These are phyloP conservation scores for Lipomyces yamanashiensis DNA, from an alignment of 805 yeast species.

Conservation along the genomic window DNA sequence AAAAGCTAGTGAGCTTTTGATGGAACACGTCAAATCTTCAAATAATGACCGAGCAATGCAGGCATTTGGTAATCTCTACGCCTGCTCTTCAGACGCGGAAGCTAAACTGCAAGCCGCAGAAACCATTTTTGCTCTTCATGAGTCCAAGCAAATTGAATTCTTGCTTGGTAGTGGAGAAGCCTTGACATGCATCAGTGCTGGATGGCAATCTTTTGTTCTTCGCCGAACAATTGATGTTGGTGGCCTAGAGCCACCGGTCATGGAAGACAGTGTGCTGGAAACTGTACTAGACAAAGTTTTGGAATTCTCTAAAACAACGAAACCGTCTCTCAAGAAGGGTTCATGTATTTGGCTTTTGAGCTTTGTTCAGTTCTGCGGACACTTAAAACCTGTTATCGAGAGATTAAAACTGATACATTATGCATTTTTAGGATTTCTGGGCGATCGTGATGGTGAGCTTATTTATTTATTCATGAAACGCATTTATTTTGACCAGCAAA, in stretches of 20 bases:
- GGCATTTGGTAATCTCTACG: constrained; percentile 60
- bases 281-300: constrained; percentile 57
- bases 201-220: constrained; percentile 71
- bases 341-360: constrained; percentile 87
- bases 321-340: constrained; percentile 71
- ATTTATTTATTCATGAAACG: not conserved
- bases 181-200: constrained; percentile 67
- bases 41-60: constrained; percentile 62
- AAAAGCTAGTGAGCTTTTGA: constrained; percentile 22
- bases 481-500: not conserved
- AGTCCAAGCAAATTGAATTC: constrained; percentile 73
- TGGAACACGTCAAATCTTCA: constrained; percentile 49
- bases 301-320: constrained; percentile 60
- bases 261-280: constrained; percentile 37
- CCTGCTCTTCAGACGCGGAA: constrained; percentile 43
- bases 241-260: constrained; percentile 3
- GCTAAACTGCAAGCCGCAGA: constrained; percentile 46
- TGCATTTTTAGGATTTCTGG: constrained; percentile 75
- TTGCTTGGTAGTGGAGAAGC: constrained; percentile 86
- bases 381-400: constrained; percentile 48
- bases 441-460: constrained; percentile 66
- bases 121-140: constrained; percentile 60
- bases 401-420: constrained; percentile 67
- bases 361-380: constrained; percentile 72
- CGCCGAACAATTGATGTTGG: constrained; percentile 59